Conservation (phyloP, 2,329 filamentous ascomycete genomes). For the Cyanodermella asteris region DNA sequence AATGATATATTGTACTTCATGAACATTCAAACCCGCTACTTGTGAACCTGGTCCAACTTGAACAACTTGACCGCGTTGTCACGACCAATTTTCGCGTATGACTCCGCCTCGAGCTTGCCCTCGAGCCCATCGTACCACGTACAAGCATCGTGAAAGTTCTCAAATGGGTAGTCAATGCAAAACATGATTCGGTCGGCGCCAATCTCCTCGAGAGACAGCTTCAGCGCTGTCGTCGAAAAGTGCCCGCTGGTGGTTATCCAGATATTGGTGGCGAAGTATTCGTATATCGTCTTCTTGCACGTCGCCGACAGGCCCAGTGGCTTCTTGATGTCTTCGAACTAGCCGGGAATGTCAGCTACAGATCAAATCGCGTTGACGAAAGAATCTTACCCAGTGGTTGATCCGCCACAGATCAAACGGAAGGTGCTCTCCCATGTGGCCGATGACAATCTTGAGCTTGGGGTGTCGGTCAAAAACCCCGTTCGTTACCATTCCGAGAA, state of each 20-base stretch:
- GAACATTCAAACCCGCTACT: too few species aligned
- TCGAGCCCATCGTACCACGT: constrained; percentile 27
- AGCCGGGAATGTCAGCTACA: too few species aligned
- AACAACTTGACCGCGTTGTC: too few species aligned
- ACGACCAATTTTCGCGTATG: too few species aligned
- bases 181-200: constrained; percentile 30
- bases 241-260: constrained; percentile 36
- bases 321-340: too few species aligned
- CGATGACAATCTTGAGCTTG: constrained; percentile 30
- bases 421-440: constrained; percentile 31
- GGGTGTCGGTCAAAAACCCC: constrained; percentile 35
- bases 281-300: constrained; percentile 11
- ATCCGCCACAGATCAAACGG: constrained; percentile 33
- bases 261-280: constrained; percentile 32
- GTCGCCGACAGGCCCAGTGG: too few species aligned
- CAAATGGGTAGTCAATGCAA: constrained; percentile 37
- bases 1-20: too few species aligned
- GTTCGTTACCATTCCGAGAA: constrained; percentile 24
- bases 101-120: too few species aligned
- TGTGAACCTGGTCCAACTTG: too few species aligned
- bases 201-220: constrained; percentile 15
- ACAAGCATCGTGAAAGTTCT: constrained; percentile 25
- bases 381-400: constrained; percentile 10
- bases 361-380: constrained; percentile 6
- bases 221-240: constrained; percentile 27